Base-by-base conservation (phyloP, 192 early-diverging fungal species). In the Podila horticola region DNA sequence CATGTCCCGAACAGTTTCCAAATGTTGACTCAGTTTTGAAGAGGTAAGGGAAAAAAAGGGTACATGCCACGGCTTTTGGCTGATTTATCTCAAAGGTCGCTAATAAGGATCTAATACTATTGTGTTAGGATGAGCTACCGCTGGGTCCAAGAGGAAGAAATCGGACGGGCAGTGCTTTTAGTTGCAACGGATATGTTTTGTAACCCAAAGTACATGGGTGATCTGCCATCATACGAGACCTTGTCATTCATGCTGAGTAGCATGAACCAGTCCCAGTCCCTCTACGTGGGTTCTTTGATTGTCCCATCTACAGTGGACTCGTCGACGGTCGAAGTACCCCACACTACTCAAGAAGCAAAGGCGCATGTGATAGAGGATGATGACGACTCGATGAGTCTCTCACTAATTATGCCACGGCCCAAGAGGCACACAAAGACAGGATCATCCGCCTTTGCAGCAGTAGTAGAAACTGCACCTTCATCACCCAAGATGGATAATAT, bases 81-180 rank as follows among this genome's bases (percentile, higher is more conserved):
- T n/a, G 31, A 12, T 33, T 15, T 24, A 17, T 45, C 13, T 17
- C 41, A 4, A 45, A 17, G 15, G 41, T 15, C 15, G 15, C 41
- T 45, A 45, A 45, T 45, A 34, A 6, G 41, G 41, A 45, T 45
- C 12, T 1, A 45, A 45, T 17, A 45, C n/a, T 55, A 55, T 26
- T 22, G 22, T 17, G n/a, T 30, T 65, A 81, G 77, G 58, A 69
- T 81, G 77, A 52, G 58, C 1, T 81, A 81, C 52, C 71, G 77
- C 24, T 81, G 77, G 77, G 71, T 73, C 5, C 30, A 67, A 15
- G 77, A 81, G 29, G 77, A 73, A 13, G 77, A 81, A 29, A 61
- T 81, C 6, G 77, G 77, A n/a, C 69, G 63, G 58, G 77, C 71
- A 0, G 64, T 81, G 15, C 26, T 73, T 11, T 73, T 61, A 41